Conservation (phyloP, 1,284 basidiomycete species). For the Cystobasidiaceae sp. region DNA sequence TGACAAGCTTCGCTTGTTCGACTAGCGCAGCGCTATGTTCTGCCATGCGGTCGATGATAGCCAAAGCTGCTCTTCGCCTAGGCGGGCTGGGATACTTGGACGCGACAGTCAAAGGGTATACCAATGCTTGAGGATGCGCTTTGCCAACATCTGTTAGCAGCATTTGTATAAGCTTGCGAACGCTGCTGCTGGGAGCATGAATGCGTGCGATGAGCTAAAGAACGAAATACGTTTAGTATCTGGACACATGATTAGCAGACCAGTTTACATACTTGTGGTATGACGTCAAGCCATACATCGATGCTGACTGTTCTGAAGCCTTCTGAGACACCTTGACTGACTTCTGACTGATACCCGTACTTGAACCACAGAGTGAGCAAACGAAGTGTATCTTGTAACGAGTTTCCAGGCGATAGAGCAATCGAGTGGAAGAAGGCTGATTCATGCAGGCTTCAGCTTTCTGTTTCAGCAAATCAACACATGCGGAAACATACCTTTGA, state of each 20-base stretch:
- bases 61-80: conserved; percentile 75
- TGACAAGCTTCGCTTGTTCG: conserved; percentile 82
- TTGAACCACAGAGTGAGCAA: conserved; percentile 98
- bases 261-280: conserved; percentile 70
- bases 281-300: conserved; percentile 98
- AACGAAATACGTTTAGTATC: neutral
- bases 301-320: conserved; percentile 89
- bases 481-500: conserved; percentile 61
- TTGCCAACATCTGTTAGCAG: conserved; percentile 89
- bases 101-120: conserved; percentile 92
- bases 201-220: conserved; percentile 92
- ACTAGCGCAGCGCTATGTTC: conserved; percentile 88
- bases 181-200: conserved; percentile 83
- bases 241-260: neutral
- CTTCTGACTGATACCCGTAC: conserved; percentile 85
- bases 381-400: conserved; percentile 90
- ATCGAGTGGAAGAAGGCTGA: conserved; percentile 84
- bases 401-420: conserved; percentile 79
- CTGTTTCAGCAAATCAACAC: neutral
- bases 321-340: conserved; percentile 80
- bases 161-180: conserved; percentile 83
- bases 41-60: conserved; percentile 88
- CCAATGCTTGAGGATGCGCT: conserved; percentile 94
- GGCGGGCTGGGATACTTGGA: conserved; percentile 86
- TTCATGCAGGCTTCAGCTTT: neutral